Conservation (phyloP, 768 basidiomycete genomes). For the Leucocoprinus leucothites region DNA sequence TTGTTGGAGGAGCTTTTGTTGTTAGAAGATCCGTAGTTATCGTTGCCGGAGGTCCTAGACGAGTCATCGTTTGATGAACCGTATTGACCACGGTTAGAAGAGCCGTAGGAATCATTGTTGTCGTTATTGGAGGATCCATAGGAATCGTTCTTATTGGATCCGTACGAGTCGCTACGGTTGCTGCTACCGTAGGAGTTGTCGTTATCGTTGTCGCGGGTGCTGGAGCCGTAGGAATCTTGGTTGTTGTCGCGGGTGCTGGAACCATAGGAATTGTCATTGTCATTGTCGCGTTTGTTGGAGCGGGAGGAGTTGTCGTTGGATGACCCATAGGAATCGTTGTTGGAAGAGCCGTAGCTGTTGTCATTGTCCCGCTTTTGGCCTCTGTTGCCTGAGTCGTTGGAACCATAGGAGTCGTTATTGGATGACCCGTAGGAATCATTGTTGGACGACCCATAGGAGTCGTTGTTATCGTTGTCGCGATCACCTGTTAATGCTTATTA, state of each 20-base stretch:
- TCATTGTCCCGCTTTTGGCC: slow-evolving; percentile 13
- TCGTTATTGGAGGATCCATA: slow-evolving; percentile 21
- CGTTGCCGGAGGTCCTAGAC: slow-evolving; percentile 15
- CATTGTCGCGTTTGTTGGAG: not conserved
- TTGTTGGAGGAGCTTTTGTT: slow-evolving; percentile 5
- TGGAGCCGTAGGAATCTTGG: not conserved
- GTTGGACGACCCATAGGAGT: slow-evolving; percentile 21
- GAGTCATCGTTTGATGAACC: slow-evolving; percentile 24
- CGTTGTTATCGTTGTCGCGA: slow-evolving; percentile 21
- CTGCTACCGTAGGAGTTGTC: no score
- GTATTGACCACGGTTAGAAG: slow-evolving; percentile 20
- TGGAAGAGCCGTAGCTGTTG: slow-evolving; percentile 19
- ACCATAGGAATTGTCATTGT: not conserved
- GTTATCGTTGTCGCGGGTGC: no score
- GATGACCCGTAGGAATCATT: slow-evolving; percentile 24
- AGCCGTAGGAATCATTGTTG: slow-evolving; percentile 17
- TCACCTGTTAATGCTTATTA: slow-evolving; percentile 19
- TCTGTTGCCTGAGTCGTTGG: slow-evolving; percentile 20
- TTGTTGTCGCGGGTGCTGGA: not conserved
- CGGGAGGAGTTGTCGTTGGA: not conserved
- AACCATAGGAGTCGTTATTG: slow-evolving; percentile 17
- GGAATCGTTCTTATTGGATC: slow-evolving; percentile 17
- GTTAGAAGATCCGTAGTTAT: not conserved
- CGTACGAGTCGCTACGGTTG: slow-evolving; percentile 9
- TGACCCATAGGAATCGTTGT: slow-evolving; percentile 21